Percentiles rank a stretch among this genome's conserved stretches.
These are phyloP conservation scores for Hanseniaspora nectarophila DNA, from an alignment of 805 yeast genomes.

Conservation along the genomic window DNA sequence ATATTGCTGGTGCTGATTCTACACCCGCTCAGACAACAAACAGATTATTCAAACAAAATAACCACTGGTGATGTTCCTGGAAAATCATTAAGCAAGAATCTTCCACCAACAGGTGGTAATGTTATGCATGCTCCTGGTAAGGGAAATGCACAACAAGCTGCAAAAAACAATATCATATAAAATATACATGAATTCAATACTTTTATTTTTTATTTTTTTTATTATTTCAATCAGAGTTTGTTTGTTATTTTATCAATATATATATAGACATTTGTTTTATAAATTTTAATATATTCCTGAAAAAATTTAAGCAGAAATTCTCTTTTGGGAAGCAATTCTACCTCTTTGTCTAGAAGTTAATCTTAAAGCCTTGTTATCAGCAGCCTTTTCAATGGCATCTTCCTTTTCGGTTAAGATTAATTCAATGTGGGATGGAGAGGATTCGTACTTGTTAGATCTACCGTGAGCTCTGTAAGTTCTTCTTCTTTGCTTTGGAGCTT, in stretches of 20 bases:
- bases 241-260: background rate
- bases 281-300: conserved; percentile 7
- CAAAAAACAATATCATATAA: background rate
- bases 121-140: conserved; percentile 15
- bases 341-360: conserved; percentile 86
- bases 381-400: conserved; percentile 87
- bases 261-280: conserved; percentile 3
- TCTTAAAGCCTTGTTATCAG: conserved; percentile 55
- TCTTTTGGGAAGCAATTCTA: conserved; percentile 79
- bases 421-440: conserved; percentile 98
- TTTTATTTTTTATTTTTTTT: background rate
- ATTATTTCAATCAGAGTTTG: conserved; percentile 6
- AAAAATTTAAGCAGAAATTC: conserved; percentile 51
- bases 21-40: background rate
- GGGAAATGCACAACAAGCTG: conserved; percentile 13
- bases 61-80: background rate
- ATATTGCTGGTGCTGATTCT: background rate
- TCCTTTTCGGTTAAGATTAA: conserved; percentile 89
- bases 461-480: conserved; percentile 99
- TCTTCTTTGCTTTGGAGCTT: conserved; percentile 99
- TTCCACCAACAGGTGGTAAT: conserved; percentile 13
- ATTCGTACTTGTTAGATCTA: conserved; percentile 98
- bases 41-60: background rate
- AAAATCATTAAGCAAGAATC: background rate
- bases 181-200: no score